These are phyloP conservation scores for Cicer cuneatum DNA, from an alignment of 306 rosid species.

Conservation along the genomic window DNA sequence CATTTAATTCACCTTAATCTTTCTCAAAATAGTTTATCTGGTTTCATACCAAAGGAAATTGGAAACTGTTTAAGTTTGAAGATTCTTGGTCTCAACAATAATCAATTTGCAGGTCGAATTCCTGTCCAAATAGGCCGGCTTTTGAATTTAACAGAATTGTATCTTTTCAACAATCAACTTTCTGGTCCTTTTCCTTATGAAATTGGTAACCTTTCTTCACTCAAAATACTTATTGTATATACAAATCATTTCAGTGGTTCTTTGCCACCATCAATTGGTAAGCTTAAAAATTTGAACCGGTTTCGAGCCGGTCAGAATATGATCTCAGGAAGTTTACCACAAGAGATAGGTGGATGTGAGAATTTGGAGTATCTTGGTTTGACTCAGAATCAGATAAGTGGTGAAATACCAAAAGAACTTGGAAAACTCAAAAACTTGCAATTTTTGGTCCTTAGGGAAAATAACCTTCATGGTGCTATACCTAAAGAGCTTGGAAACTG, in stretches of 20 bases:
- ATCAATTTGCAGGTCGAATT: constrained; percentile 58
- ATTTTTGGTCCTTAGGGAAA: constrained; percentile 56
- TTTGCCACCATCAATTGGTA: constrained; percentile 67
- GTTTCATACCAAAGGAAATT: constrained; percentile 64
- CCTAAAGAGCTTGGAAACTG: constrained; percentile 79
- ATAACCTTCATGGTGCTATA: constrained; percentile 59
- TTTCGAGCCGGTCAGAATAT: constrained; percentile 72
- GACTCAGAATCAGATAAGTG: constrained; percentile 61
- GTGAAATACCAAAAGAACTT: constrained; percentile 69
- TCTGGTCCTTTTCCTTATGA: constrained; percentile 63
- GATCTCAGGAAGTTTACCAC: constrained; percentile 72
- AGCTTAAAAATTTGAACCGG: constrained; percentile 54
- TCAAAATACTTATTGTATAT: constrained; percentile 53
- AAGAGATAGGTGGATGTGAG: constrained; percentile 65
- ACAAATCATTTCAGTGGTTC: constrained; percentile 68
- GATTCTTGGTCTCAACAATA: constrained; percentile 56
- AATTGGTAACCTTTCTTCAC: constrained; percentile 65
- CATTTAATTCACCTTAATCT: constrained; percentile 58
- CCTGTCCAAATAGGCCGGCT: constrained; percentile 66
- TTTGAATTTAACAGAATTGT: constrained; percentile 52
- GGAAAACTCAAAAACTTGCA: constrained; percentile 59
- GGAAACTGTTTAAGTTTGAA: constrained; percentile 62
- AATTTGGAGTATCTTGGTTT: constrained; percentile 70
- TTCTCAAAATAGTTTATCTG: constrained; percentile 52
- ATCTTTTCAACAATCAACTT: constrained; percentile 61